phyloP scores from a whole-genome alignment of 805 yeast species.

The Ogataea sp. region DNA sequence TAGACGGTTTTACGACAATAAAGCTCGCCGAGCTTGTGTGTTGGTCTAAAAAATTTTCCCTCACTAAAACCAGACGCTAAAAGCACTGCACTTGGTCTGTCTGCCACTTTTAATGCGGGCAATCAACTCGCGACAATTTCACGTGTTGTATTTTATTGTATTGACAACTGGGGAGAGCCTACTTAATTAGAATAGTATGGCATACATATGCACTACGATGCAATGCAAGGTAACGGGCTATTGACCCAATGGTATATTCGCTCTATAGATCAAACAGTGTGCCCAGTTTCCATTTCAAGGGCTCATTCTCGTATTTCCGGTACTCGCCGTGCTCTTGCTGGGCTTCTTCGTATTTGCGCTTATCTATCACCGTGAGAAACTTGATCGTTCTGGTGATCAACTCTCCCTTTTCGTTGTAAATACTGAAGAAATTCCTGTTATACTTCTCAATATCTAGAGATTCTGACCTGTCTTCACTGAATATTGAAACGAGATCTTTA shows the following conservation, averaged over 20 bases:
- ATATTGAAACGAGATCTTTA: neutral
- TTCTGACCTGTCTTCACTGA: neutral
- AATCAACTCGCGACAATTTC: too few relatives aligned
- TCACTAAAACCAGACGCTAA: too few relatives aligned
- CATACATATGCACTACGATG: too few relatives aligned
- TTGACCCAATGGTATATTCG: neutral
- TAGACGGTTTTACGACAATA: too few relatives aligned
- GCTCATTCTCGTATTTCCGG: constrained; percentile 5
- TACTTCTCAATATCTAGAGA: constrained; percentile 7
- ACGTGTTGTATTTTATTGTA: too few relatives aligned
- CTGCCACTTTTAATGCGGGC: too few relatives aligned
- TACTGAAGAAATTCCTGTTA: constrained; percentile 20
- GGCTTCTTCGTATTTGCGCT: constrained; percentile 15
- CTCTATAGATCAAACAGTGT: constrained; percentile 8
- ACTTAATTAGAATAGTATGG: too few relatives aligned
- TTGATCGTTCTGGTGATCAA: constrained; percentile 20
- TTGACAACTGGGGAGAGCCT: too few relatives aligned
- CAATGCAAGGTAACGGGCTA: too few relatives aligned
- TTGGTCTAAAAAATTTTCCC: too few relatives aligned
- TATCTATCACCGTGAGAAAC: constrained; percentile 19
- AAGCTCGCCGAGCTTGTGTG: too few relatives aligned
- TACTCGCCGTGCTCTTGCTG: neutral
- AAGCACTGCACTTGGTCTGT: too few relatives aligned
- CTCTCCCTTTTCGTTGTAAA: constrained; percentile 14
- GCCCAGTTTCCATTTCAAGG: constrained; percentile 21